Evolutionary conservation across 73 alveolate genomes (phyloP).

Genomic region (Tetrahymena malaccensis): DNA sequence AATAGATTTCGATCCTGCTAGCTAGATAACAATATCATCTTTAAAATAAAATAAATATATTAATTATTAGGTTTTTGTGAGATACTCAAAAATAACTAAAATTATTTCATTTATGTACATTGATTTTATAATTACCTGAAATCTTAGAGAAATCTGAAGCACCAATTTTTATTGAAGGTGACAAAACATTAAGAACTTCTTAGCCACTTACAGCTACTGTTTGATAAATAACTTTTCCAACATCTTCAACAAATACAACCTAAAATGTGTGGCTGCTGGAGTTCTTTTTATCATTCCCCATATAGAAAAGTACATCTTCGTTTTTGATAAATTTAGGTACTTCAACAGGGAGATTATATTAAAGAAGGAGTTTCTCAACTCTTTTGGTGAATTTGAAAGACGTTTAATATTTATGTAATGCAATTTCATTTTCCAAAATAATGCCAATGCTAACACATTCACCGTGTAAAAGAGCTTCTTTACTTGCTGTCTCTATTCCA

Average conservation of each 20-base stretch:
- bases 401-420: not conserved
- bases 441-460: conserved; percentile 51
- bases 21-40: not conserved
- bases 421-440: conserved; percentile 25
- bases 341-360: conserved; percentile 18
- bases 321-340: not conserved
- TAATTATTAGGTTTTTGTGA: not conserved
- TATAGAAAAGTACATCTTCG: conserved; percentile 10
- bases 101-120: not conserved
- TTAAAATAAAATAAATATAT: not conserved
- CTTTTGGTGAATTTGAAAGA: conserved; percentile 2
- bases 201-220: conserved; percentile 7
- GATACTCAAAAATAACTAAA: not conserved
- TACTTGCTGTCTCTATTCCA: conserved; percentile 46
- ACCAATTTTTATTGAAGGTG: not conserved
- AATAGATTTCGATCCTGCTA: conserved; percentile 33
- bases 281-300: conserved; percentile 16
- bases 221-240: conserved; percentile 16
- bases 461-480: conserved; percentile 39
- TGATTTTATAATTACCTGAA: not conserved
- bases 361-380: not conserved
- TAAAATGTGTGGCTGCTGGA: not conserved
- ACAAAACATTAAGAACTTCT: conserved; percentile 1
- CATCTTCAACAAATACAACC: conserved; percentile 19
- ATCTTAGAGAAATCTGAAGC: not conserved